Base-by-base conservation (phyloP, 164 flowering plant species). In the Vitis amurensis region DNA sequence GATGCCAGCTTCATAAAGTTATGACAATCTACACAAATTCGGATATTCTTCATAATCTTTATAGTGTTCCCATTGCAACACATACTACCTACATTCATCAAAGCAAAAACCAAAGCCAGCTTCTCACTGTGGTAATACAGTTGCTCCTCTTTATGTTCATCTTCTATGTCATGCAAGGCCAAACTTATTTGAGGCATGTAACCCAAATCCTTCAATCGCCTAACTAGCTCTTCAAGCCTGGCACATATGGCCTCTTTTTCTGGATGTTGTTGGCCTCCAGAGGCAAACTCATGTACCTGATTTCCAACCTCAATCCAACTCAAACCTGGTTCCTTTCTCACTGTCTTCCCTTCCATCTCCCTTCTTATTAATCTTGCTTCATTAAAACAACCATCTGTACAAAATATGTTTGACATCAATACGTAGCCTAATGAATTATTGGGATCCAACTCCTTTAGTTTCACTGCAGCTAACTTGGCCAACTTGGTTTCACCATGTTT, bases 21-120 rank as follows among this genome's bases (percentile, higher is more conserved):
- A 71, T 92, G 97, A 69, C 93, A 92, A 49, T 92, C 93, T 13
- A 85, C 76, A 71, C 91, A 92, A 11, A 90, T 89, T 11, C 93
- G 73, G 4, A 91, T 87, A 71, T 88, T 91, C 81, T 91, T 91
- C 82, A 88, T 85, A 30, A 91, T 88, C 66, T 73, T 85, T 61
- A 88, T 82, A 15, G 51, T 65, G 49, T 63, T 59, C 10, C 68
- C 55, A 49, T 59, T 55, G 61, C 47, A 30, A 59, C 10, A 0
- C 14, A 66, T 55, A 16, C 57, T 63, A 58, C 66, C 70, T 52
- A 59, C 67, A 76, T 69, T 82, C 86, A 85, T 83, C 68, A 85
- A 37, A 14, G 85, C 85, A 80, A 82, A 92, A 1, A 70, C 90
- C 80, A 92, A 77, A 44, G 97, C 95, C 53, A 92, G 78, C 79